Percentiles rank a stretch among this genome's conserved stretches.
Evolutionary conservation across 495 filamentous ascomycete genomes (phyloP).

Genomic region (Aspergillus nidulans): DNA sequence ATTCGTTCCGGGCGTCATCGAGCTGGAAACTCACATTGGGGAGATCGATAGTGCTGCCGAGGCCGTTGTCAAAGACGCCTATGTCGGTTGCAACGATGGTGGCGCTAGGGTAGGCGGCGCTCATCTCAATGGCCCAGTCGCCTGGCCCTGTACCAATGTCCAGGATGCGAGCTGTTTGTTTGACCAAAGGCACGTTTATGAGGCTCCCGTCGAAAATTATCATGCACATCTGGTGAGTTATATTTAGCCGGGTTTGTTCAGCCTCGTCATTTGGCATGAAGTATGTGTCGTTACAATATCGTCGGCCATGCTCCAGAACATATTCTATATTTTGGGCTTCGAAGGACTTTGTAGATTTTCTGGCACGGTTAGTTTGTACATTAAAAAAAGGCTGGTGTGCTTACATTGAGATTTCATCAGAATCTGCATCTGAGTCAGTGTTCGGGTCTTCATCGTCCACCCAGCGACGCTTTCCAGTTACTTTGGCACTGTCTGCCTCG

Average conservation of each 20-base stretch:
- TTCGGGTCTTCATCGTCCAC: slow-evolving; percentile 15
- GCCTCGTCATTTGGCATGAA: slow-evolving; percentile 73
- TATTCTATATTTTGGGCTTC: slow-evolving; percentile 53
- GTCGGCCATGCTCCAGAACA: slow-evolving; percentile 58
- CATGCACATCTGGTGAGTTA: slow-evolving; percentile 63
- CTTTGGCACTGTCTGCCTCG: slow-evolving; percentile 8
- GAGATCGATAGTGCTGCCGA: slow-evolving; percentile 50
- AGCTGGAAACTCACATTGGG: slow-evolving; percentile 68
- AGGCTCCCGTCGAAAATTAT: slow-evolving; percentile 56
- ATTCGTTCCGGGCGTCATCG: slow-evolving; percentile 57
- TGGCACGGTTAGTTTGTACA: slow-evolving; percentile 21
- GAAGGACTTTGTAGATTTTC: slow-evolving; percentile 56
- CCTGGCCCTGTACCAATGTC: slow-evolving; percentile 67
- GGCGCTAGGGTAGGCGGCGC: slow-evolving; percentile 55
- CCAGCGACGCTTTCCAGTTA: slow-evolving; percentile 5
- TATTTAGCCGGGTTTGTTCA: slow-evolving; percentile 66
- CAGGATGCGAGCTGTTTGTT: slow-evolving; percentile 52
- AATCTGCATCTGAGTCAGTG: slow-evolving; percentile 20
- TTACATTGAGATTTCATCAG: slow-evolving; percentile 26
- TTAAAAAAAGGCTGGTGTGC: neutral
- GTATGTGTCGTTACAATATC: slow-evolving; percentile 63
- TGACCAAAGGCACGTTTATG: slow-evolving; percentile 53
- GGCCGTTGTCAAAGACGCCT: slow-evolving; percentile 36
- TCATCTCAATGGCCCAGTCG: slow-evolving; percentile 74
- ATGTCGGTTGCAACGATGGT: slow-evolving; percentile 69